These are phyloP conservation scores for Trichoderma sp. DNA, from an alignment of 2,329 filamentous ascomycete genomes.

Conservation along the genomic window DNA sequence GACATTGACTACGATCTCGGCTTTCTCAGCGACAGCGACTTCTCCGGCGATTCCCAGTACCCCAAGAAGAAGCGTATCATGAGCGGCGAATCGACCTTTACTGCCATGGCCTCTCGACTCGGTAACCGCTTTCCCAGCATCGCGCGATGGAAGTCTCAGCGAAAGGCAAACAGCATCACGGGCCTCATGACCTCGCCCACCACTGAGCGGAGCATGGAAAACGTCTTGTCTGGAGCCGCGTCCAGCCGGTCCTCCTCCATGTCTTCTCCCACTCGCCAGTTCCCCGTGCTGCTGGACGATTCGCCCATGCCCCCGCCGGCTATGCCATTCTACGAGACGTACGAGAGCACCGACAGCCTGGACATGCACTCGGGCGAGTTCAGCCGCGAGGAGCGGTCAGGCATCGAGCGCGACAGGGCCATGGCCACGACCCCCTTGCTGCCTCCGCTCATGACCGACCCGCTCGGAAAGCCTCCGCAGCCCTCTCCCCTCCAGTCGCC, in stretches of 20 bases:
- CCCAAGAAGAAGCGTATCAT: conserved; percentile 56
- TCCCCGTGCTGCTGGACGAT: conserved; percentile 51
- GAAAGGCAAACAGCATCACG: conserved; percentile 40
- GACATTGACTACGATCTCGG: conserved; percentile 66
- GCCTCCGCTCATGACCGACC: conserved; percentile 73
- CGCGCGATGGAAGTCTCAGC: conserved; percentile 51
- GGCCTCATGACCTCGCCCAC: conserved; percentile 57
- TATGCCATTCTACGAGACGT: conserved; percentile 64
- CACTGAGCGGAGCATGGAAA: conserved; percentile 83
- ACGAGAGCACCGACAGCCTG: conserved; percentile 60
- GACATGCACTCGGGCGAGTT: conserved; percentile 49
- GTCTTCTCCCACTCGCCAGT: conserved; percentile 58
- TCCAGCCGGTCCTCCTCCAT: conserved; percentile 81
- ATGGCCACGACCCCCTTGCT: conserved; percentile 80
- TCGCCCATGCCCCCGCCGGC: conserved; percentile 62
- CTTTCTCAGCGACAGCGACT: conserved; percentile 66
- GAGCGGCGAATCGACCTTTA: conserved; percentile 58
- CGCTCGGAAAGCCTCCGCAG: conserved; percentile 56
- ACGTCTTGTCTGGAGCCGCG: conserved; percentile 66
- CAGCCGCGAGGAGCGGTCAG: conserved; percentile 44
- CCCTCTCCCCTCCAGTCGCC: conserved; percentile 87
- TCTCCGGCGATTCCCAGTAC: conserved; percentile 45
- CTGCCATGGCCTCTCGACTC: conserved; percentile 65
- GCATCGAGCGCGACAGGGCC: conserved; percentile 57
- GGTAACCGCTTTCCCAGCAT: conserved; percentile 61